These are phyloP conservation scores for Trametes elegans DNA, from an alignment of 768 basidiomycete species.

Conservation along the genomic window DNA sequence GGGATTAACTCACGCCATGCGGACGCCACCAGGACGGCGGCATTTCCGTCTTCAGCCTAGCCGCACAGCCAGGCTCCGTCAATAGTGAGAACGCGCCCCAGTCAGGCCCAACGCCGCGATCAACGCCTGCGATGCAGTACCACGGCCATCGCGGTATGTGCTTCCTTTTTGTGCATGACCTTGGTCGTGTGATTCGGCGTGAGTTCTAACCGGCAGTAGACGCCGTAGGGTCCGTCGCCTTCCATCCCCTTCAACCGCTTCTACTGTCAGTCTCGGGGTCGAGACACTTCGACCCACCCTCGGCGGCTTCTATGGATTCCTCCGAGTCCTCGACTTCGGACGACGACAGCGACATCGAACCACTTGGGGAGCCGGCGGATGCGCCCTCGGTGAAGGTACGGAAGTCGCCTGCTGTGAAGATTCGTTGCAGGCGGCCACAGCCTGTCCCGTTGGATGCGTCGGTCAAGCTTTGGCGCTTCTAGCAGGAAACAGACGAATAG, in stretches of 20 bases:
- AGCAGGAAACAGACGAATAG: neutral
- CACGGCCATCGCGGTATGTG: conserved; percentile 16
- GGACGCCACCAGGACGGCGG: conserved; percentile 47
- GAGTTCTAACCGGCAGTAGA: conserved; percentile 43
- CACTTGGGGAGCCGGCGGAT: neutral
- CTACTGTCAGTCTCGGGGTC: conserved; percentile 76
- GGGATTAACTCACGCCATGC: neutral
- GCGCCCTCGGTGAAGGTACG: conserved; percentile 1
- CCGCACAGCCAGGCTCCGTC: conserved; percentile 11
- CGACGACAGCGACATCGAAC: conserved; percentile 5
- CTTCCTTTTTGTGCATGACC: neutral
- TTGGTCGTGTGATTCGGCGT: neutral
- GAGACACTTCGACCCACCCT: conserved; percentile 51
- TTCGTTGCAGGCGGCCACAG: conserved; percentile 7
- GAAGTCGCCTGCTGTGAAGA: neutral
- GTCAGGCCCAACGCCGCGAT: conserved; percentile 4
- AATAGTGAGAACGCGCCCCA: conserved; percentile 8
- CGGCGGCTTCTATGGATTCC: neutral
- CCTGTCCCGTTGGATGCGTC: conserved; percentile 18
- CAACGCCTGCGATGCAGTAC: conserved; percentile 14
- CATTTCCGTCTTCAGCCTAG: conserved; percentile 58
- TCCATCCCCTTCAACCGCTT: conserved; percentile 62
- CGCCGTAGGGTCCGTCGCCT: conserved; percentile 66
- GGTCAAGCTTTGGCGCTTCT: conserved; percentile 18
- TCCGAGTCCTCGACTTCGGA: conserved; percentile 8